Evolutionary conservation across 2,329 filamentous ascomycete species (phyloP).

Genomic region (Paraphoma chrysanthemicola): DNA sequence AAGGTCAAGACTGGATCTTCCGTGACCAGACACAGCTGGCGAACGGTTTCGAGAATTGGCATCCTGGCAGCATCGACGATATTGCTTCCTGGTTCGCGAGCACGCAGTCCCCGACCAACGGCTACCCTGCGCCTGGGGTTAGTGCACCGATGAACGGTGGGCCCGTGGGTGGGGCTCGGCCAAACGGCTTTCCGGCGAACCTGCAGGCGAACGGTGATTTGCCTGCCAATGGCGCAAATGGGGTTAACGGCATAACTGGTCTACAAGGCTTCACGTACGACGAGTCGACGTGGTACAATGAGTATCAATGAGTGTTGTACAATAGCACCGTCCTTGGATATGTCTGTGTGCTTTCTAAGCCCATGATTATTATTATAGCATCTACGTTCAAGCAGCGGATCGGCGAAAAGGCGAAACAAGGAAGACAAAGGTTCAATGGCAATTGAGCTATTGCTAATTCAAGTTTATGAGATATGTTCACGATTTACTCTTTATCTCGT

Average conservation of each 20-base stretch:
- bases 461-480: background rate
- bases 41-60: slow-evolving; percentile 69
- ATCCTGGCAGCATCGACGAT: slow-evolving; percentile 36
- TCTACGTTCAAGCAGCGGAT: too few relatives aligned
- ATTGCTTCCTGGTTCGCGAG: slow-evolving; percentile 39
- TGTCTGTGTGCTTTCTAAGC: background rate
- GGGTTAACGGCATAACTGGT: slow-evolving; percentile 8
- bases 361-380: too few relatives aligned
- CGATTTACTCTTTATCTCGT: too few relatives aligned
- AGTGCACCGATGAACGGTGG: slow-evolving; percentile 23
- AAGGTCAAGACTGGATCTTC: slow-evolving; percentile 68
- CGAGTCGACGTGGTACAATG: slow-evolving; percentile 32
- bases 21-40: slow-evolving; percentile 68
- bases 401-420: background rate
- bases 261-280: slow-evolving; percentile 33
- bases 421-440: background rate
- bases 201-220: slow-evolving; percentile 17
- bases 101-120: slow-evolving; percentile 18
- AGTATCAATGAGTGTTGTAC: slow-evolving; percentile 16
- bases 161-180: slow-evolving; percentile 17
- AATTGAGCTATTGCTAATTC: too few relatives aligned
- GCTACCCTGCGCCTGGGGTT: slow-evolving; percentile 4
- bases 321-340: background rate
- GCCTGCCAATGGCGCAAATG: slow-evolving; percentile 5
- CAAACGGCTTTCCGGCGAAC: slow-evolving; percentile 13